Conservation (phyloP, 2,329 filamentous ascomycete genomes). For the Dissoconium aciculare region DNA sequence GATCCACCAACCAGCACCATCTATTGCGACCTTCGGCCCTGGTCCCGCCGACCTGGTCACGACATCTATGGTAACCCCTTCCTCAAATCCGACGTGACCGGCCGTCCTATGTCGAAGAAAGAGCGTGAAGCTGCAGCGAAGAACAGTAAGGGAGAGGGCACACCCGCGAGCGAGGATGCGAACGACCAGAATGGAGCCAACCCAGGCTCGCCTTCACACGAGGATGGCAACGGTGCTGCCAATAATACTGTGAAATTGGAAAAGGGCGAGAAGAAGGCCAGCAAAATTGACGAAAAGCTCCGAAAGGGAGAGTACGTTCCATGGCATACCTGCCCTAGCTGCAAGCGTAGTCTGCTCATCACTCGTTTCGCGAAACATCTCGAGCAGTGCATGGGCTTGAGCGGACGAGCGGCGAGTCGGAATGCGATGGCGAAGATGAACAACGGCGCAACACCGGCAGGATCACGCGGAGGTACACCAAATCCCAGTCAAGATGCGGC, state of each 20-base stretch:
- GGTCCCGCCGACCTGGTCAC: constrained; percentile 59
- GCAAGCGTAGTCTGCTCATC: constrained; percentile 46
- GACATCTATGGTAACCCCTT: constrained; percentile 76
- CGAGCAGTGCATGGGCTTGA: constrained; percentile 45
- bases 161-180: constrained; percentile 31
- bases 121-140: constrained; percentile 55
- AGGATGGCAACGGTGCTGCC: constrained; percentile 15
- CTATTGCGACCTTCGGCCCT: constrained; percentile 68
- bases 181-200: constrained; percentile 20
- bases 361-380: constrained; percentile 46
- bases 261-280: constrained; percentile 31
- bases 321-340: constrained; percentile 44
- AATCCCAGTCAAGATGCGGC: constrained; percentile 16
- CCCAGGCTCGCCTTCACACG: constrained; percentile 21
- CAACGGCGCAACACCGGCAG: constrained; percentile 17
- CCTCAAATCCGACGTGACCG: constrained; percentile 49
- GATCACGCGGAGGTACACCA: constrained; percentile 22
- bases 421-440: constrained; percentile 35
- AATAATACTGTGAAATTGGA: constrained; percentile 25
- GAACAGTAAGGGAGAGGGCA: constrained; percentile 32
- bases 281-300: constrained; percentile 30
- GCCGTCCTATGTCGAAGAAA: constrained; percentile 48
- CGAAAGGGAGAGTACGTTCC: constrained; percentile 37
- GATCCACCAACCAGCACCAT: constrained; percentile 34
- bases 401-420: constrained; percentile 36